Evolutionary conservation across 2,329 filamentous ascomycete species (phyloP).

Genomic region (Thielaviopsis populi): DNA sequence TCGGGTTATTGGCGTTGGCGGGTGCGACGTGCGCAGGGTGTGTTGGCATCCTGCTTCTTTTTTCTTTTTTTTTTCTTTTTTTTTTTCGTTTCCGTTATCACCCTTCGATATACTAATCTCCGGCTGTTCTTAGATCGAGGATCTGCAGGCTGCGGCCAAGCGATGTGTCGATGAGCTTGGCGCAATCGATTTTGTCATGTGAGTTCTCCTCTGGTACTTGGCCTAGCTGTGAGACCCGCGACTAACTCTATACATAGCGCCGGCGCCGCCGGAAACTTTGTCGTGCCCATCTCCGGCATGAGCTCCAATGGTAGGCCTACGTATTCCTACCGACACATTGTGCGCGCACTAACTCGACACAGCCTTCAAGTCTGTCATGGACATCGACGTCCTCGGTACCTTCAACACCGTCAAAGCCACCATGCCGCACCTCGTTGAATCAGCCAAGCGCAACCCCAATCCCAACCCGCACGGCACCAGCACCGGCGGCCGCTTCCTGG

Average conservation of each 20-base stretch:
- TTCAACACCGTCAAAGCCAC: constrained; percentile 94
- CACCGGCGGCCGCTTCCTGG: constrained; percentile 73
- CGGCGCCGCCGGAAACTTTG: constrained; percentile 89
- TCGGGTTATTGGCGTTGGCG: constrained; percentile 75
- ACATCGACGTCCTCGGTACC: constrained; percentile 86
- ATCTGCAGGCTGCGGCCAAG: constrained; percentile 58
- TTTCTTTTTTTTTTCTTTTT: too few species aligned
- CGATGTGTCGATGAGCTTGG: constrained; percentile 71
- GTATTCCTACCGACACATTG: neutral
- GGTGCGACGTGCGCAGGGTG: constrained; percentile 61
- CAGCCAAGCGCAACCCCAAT: constrained; percentile 43
- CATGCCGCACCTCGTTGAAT: constrained; percentile 62
- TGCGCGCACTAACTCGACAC: neutral
- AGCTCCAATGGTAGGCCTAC: constrained; percentile 46
- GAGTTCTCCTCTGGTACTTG: constrained; percentile 22
- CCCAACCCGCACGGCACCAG: constrained; percentile 44
- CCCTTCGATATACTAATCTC: neutral
- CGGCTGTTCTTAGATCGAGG: constrained; percentile 34
- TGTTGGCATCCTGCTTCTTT: constrained; percentile 24
- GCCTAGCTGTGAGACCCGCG: neutral
- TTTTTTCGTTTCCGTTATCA: too few species aligned
- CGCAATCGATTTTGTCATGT: constrained; percentile 86
- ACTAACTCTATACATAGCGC: constrained; percentile 39
- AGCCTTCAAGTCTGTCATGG: constrained; percentile 88
- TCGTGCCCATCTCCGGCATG: constrained; percentile 69